phyloP scores from a whole-genome alignment of 2,329 filamentous ascomycete genomes.

The Blumeria hordei region DNA sequence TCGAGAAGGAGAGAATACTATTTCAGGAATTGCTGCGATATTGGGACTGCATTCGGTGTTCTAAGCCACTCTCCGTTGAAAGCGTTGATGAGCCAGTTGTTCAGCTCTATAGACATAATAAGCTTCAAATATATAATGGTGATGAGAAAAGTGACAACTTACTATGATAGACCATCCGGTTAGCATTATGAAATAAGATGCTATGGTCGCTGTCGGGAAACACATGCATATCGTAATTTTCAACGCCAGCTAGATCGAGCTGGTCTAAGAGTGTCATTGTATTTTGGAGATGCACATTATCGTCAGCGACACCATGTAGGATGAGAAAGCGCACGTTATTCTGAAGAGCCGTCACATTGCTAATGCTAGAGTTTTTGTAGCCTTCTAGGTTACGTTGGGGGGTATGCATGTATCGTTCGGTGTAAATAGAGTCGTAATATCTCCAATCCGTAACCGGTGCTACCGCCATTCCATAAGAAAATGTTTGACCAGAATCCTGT shows the following conservation, averaged over 20 bases:
- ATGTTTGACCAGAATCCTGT: conserved; percentile 67
- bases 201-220: conserved; percentile 92
- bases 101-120: conserved; percentile 33
- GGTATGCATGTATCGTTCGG: conserved; percentile 91
- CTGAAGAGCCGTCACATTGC: conserved; percentile 46
- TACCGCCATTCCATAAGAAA: conserved; percentile 93
- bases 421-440: conserved; percentile 86
- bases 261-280: conserved; percentile 69
- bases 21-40: too few relatives aligned
- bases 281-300: conserved; percentile 96
- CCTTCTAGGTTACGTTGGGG: conserved; percentile 60
- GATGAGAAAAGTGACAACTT: conserved; percentile 17
- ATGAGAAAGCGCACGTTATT: conserved; percentile 70
- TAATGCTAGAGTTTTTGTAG: conserved; percentile 53
- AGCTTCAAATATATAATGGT: conserved; percentile 9
- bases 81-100: conserved; percentile 83
- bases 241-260: conserved; percentile 54
- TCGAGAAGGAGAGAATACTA: too few relatives aligned
- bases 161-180: conserved; percentile 82
- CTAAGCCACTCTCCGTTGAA: conserved; percentile 88
- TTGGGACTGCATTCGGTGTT: conserved; percentile 10
- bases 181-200: conserved; percentile 86
- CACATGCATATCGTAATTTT: conserved; percentile 92
- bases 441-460: conserved; percentile 97
- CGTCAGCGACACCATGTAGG: conserved; percentile 91